Base-by-base conservation (phyloP, 257 asterid genomes). In the Gentiana straminea region DNA sequence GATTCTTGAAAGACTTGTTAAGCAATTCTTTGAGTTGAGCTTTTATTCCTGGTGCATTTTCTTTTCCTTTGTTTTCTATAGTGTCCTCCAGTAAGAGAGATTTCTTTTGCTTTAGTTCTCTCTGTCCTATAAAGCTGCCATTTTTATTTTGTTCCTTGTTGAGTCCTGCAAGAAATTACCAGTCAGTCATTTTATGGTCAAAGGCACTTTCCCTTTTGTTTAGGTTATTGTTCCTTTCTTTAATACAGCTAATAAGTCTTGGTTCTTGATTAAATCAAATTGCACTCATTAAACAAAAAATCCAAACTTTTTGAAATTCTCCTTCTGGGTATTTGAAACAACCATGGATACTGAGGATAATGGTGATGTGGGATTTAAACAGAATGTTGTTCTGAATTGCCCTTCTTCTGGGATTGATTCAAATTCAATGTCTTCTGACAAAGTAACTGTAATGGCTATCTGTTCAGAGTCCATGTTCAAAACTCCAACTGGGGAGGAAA, bases 111-210 rank as follows among this genome's bases (percentile, higher is more conserved):
- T 80, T 82, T 77, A 71, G 68, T 70, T 70, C 72, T 56, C 73
- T 56, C 75, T 70, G 73, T 76, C 73, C 78, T 75, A 68, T 86
- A 87, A 89, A 83, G 95, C 94, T 86, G 97, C 85, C 82, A 77
- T 33, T 58, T 69, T 81, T 67, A 73, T 76, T 24, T 82, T 83
- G 91, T 86, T 81, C 86, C 89, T 83, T 85, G 91, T 77, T 81
- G 73, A 72, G 84, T 74, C 70, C 67, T 75, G 80, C 97, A 86
- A 80, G 88, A 69, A 71, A 77, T 81, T 69, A 64, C 75, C 70
- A 68, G 56, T 72, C 54, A 44, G 46, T 41, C 46, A 10, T 54
- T 64, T 59, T 68, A 53, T 75, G 79, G 83, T 85, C 86, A 81
- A 85, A 80, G 77, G 69, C 82, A 67, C 77, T 69, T 79, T 70